These are phyloP conservation scores for Arthrobotrys conoides DNA, from an alignment of 2,329 filamentous ascomycete species.

Conservation along the genomic window DNA sequence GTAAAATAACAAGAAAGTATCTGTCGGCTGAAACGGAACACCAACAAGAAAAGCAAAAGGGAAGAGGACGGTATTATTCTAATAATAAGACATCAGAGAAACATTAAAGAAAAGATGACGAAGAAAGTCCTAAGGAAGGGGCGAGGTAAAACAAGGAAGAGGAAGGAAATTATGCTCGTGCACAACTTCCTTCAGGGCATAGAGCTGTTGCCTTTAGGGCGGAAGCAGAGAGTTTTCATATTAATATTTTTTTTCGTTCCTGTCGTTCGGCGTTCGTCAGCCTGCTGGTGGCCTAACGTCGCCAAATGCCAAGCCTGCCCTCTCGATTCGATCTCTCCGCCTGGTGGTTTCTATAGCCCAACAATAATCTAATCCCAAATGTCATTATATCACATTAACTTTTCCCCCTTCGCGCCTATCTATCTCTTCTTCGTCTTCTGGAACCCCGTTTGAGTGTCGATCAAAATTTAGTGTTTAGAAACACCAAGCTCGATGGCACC, in stretches of 20 bases:
- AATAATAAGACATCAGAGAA: constrained; percentile 59
- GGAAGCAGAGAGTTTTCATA: constrained; percentile 33
- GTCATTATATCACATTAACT: constrained; percentile 34
- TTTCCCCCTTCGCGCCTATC: constrained; percentile 5
- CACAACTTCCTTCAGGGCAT: not conserved
- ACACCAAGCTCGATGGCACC: constrained; percentile 81
- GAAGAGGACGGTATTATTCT: constrained; percentile 49
- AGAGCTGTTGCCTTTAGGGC: not conserved
- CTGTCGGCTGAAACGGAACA: constrained; percentile 25
- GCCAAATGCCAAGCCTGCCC: constrained; percentile 7
- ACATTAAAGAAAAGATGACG: constrained; percentile 51
- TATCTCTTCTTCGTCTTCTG: constrained; percentile 1
- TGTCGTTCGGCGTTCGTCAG: constrained; percentile 10
- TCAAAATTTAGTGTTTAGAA: constrained; percentile 43
- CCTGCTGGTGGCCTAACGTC: not conserved
- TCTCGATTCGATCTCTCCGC: not conserved
- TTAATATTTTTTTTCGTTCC: not conserved
- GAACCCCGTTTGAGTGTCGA: constrained; percentile 1
- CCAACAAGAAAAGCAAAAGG: constrained; percentile 17
- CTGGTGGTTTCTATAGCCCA: constrained; percentile 18
- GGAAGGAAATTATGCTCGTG: not conserved
- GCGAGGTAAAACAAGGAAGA: constrained; percentile 8
- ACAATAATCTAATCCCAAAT: constrained; percentile 34
- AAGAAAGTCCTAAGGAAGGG: constrained; percentile 14
- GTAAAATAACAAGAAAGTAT: constrained; percentile 25